These are phyloP conservation scores for Colletotrichum orbiculare DNA, from an alignment of 2,329 filamentous ascomycete genomes.

Conservation along the genomic window DNA sequence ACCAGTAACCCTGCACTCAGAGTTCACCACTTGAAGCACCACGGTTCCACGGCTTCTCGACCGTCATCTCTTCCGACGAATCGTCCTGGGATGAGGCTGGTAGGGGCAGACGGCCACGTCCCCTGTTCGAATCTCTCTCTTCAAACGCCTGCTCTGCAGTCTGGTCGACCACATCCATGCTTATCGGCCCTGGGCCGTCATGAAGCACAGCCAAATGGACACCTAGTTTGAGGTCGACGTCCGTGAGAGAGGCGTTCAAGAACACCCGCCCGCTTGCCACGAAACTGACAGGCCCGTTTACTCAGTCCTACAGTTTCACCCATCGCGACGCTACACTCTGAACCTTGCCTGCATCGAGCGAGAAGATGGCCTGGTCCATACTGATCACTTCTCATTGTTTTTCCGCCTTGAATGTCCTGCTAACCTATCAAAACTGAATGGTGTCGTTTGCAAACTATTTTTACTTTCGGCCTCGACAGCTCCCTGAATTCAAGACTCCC, in stretches of 20 bases:
- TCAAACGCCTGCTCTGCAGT: neutral
- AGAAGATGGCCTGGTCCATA: neutral
- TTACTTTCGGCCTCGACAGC: conserved; percentile 4
- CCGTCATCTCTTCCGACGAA: conserved; percentile 18
- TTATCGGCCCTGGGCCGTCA: conserved; percentile 11
- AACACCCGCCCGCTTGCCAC: conserved; percentile 13
- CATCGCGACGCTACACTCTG: conserved; percentile 14
- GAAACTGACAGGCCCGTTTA: conserved; percentile 12
- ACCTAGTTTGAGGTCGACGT: neutral
- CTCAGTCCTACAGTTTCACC: conserved; percentile 3
- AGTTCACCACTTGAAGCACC: neutral
- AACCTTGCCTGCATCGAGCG: neutral
- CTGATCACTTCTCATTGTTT: conserved; percentile 15
- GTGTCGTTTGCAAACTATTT: conserved; percentile 11
- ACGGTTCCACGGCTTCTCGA: conserved; percentile 6
- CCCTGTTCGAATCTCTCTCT: neutral
- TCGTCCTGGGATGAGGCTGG: too few species aligned
- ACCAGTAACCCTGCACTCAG: neutral
- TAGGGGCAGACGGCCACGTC: too few species aligned
- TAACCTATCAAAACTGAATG: conserved; percentile 2
- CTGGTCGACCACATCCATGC: neutral
- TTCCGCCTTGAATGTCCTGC: conserved; percentile 3
- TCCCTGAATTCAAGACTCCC: conserved; percentile 33
- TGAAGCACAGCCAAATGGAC: conserved; percentile 9
- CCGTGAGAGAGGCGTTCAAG: neutral